Conservation (phyloP, 805 yeast genomes). For the Danielia reshetovae region DNA sequence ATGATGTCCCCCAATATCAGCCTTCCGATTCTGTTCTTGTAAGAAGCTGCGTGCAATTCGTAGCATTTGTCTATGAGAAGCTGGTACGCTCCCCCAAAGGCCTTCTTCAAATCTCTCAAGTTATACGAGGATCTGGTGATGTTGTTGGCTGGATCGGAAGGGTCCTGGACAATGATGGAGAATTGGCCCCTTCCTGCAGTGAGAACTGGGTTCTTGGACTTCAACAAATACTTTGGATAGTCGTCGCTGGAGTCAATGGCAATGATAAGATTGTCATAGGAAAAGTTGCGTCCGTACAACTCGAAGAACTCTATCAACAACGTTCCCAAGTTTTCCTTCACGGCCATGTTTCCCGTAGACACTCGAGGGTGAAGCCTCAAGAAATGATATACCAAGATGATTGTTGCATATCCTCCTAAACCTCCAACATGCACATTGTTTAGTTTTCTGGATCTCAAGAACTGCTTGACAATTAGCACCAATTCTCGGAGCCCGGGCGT, state of each 20-base stretch:
- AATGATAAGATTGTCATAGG: constrained; percentile 74
- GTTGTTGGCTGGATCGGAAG: constrained; percentile 79
- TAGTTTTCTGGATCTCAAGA: constrained; percentile 68
- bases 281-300: constrained; percentile 84
- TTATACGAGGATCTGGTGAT: constrained; percentile 84
- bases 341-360: constrained; percentile 59
- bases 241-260: constrained; percentile 54
- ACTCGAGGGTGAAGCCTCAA: constrained; percentile 75
- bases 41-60: constrained; percentile 61
- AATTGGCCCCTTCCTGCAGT: constrained; percentile 52
- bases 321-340: constrained; percentile 77
- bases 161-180: constrained; percentile 80
- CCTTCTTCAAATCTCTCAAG: constrained; percentile 70
- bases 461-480: constrained; percentile 80
- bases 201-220: constrained; percentile 49
- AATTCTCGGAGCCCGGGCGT: constrained; percentile 82
- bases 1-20: constrained; percentile 79
- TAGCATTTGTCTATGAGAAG: constrained; percentile 70
- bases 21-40: constrained; percentile 62
- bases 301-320: constrained; percentile 88
- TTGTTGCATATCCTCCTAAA: constrained; percentile 90
- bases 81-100: constrained; percentile 87
- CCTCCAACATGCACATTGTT: constrained; percentile 93
- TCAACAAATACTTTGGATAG: constrained; percentile 55
- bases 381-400: constrained; percentile 79